Evolutionary conservation across 192 early-diverging fungal species (phyloP).

Genomic region (Rhizoclosmatium globosum): DNA sequence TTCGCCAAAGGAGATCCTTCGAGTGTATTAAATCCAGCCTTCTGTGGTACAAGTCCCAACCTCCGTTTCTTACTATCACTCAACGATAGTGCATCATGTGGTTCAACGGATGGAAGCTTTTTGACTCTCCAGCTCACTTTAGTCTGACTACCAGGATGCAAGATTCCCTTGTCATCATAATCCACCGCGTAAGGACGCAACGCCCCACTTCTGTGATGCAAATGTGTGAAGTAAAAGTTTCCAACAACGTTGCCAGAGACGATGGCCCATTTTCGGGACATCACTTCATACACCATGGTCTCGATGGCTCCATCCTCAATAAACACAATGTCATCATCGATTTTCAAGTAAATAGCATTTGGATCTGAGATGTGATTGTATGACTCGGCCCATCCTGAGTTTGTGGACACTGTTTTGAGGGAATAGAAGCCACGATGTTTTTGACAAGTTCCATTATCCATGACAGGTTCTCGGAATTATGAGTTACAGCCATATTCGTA

Average conservation of each 20-base stretch:
- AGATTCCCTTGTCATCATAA: not conserved
- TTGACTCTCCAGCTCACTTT: too few relatives aligned
- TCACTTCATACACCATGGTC: not conserved
- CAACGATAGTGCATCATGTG: too few relatives aligned
- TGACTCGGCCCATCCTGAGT: not conserved
- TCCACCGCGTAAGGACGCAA: not conserved
- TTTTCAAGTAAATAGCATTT: not conserved
- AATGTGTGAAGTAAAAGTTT: not conserved
- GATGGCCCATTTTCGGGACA: not conserved
- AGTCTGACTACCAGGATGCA: too few relatives aligned
- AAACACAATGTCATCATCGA: conserved; percentile 4
- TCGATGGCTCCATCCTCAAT: not conserved
- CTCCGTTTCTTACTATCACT: too few relatives aligned
- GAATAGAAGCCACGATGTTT: not conserved
- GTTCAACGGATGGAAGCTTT: too few relatives aligned
- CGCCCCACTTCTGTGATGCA: not conserved
- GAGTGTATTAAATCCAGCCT: too few relatives aligned
- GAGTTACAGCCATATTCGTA: not conserved
- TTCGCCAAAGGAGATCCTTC: not conserved
- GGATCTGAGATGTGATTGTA: not conserved
- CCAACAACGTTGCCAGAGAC: not conserved
- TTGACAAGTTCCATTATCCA: not conserved
- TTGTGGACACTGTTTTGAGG: not conserved
- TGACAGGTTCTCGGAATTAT: not conserved
- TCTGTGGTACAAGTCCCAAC: too few relatives aligned